These are phyloP conservation scores for Centrapalus pauciflorus DNA, from an alignment of 129 eudicot species.

Conservation along the genomic window DNA sequence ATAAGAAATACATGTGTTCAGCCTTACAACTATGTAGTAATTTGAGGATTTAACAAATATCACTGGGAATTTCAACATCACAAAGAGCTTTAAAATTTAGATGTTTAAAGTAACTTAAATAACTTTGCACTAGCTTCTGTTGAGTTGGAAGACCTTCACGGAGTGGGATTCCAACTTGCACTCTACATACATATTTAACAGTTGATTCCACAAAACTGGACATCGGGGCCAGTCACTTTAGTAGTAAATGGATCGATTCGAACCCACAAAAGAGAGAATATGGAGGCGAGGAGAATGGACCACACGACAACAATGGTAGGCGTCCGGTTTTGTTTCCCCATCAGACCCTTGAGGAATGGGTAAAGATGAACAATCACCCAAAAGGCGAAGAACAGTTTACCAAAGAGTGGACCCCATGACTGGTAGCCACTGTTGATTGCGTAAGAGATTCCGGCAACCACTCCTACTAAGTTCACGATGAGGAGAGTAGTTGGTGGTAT, in stretches of 20 bases:
- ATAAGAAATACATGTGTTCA: slow-evolving; percentile 19
- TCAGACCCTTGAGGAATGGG: slow-evolving; percentile 88
- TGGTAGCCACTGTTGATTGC: slow-evolving; percentile 89
- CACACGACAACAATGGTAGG: slow-evolving; percentile 83
- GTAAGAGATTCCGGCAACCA: slow-evolving; percentile 78
- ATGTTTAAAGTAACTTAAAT: slow-evolving; percentile 3
- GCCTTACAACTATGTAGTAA: slow-evolving; percentile 19
- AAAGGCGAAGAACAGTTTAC: slow-evolving; percentile 78
- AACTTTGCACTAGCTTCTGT: slow-evolving; percentile 3
- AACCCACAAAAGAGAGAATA: slow-evolving; percentile 84
- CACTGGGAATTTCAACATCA: slow-evolving; percentile 15
- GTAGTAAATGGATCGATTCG: slow-evolving; percentile 77
- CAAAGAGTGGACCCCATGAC: slow-evolving; percentile 91
- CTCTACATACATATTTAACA: slow-evolving; percentile 35
- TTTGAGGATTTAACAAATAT: background rate
- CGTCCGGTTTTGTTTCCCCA: slow-evolving; percentile 91
- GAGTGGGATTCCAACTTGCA: background rate
- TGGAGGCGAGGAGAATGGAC: slow-evolving; percentile 86
- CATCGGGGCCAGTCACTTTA: slow-evolving; percentile 68
- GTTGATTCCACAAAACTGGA: slow-evolving; percentile 69
- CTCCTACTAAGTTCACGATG: slow-evolving; percentile 72
- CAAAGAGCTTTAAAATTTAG: slow-evolving; percentile 16
- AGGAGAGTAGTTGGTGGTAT: slow-evolving; percentile 89
- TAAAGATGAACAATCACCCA: slow-evolving; percentile 96
- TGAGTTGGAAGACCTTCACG: background rate